Percentiles rank a stretch among this genome's conserved stretches.
Conservation (phyloP, 2,329 filamentous ascomycete genomes). For the Purpureocillium lavendulum region DNA sequence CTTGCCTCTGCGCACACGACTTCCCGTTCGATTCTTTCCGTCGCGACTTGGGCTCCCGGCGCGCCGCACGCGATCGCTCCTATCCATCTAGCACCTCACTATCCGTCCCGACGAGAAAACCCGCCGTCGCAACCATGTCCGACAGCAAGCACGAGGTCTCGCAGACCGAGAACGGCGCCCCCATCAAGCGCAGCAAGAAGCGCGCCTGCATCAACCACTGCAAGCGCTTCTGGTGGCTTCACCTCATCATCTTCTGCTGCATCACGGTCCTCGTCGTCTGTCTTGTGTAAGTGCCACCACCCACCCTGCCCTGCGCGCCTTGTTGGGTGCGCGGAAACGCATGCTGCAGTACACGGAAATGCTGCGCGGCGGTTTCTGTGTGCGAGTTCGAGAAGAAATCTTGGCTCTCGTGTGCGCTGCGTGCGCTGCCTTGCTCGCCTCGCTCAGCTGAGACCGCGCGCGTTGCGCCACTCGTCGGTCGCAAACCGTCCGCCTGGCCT, state of each 20-base stretch:
- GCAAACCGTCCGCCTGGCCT: neutral
- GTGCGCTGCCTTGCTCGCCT: no score
- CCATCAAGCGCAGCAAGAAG: slow-evolving; percentile 22
- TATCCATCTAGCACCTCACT: no score
- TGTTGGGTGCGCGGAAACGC: no score
- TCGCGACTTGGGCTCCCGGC: neutral
- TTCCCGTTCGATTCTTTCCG: neutral
- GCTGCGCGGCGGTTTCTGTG: no score
- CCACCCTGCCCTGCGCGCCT: no score
- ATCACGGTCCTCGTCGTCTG: slow-evolving; percentile 47
- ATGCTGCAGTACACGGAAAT: no score
- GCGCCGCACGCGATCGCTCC: neutral
- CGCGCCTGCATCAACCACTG: slow-evolving; percentile 37
- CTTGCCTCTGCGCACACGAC: no score
- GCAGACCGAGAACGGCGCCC: slow-evolving; percentile 24
- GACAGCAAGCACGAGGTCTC: slow-evolving; percentile 24
- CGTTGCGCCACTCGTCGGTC: neutral
- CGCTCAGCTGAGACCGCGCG: neutral
- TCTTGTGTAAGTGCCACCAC: slow-evolving; percentile 46
- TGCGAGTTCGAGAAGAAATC: no score
- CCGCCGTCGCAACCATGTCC: slow-evolving; percentile 26
- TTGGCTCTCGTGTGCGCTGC: no score
- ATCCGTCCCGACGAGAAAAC: no score
- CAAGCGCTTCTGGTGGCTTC: slow-evolving; percentile 53
- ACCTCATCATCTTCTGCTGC: slow-evolving; percentile 41